A percentile compares a stretch with the other conserved stretches of the same genome.
phyloP scores from a whole-genome alignment of 106 monocot genomes.

The Triglochin maritima region DNA sequence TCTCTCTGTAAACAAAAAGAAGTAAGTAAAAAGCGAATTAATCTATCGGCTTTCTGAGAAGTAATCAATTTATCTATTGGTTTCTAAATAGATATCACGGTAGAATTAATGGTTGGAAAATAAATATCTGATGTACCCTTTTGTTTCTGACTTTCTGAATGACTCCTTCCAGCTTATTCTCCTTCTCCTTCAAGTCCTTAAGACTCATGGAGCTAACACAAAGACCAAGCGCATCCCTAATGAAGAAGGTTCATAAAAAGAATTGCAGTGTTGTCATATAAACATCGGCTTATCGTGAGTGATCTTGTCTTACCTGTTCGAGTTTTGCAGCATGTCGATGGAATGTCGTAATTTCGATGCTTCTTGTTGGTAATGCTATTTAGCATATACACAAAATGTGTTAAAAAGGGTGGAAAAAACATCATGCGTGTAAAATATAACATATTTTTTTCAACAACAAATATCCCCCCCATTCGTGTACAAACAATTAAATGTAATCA shows the following conservation, averaged over 20 bases:
- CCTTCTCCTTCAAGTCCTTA: not conserved
- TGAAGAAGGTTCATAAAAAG: not conserved
- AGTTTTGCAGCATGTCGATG: not conserved
- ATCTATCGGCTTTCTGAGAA: not conserved
- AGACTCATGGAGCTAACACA: not conserved
- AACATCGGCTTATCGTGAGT: not conserved
- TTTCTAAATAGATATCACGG: not conserved
- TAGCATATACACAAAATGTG: too few relatives aligned
- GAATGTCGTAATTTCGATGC: not conserved
- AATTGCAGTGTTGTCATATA: not conserved
- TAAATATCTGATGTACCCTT: not conserved
- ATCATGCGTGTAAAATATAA: too few relatives aligned
- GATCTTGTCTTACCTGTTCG: not conserved
- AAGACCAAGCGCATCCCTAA: not conserved
- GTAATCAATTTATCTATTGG: not conserved
- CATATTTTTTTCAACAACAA: too few relatives aligned
- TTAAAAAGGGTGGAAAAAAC: too few relatives aligned
- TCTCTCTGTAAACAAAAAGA: not conserved
- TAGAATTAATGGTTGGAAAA: not conserved
- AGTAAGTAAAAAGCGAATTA: not conserved
- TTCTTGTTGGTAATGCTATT: conserved; percentile 4
- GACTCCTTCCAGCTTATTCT: conserved; percentile 3
- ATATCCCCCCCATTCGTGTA: not conserved
- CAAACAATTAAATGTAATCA: not conserved
- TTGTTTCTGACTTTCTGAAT: conserved; percentile 9